Percentiles rank a stretch among this genome's conserved stretches.
Evolutionary conservation across 768 basidiomycete species (phyloP).

Genomic region (Pleurotus citrinopileatus): DNA sequence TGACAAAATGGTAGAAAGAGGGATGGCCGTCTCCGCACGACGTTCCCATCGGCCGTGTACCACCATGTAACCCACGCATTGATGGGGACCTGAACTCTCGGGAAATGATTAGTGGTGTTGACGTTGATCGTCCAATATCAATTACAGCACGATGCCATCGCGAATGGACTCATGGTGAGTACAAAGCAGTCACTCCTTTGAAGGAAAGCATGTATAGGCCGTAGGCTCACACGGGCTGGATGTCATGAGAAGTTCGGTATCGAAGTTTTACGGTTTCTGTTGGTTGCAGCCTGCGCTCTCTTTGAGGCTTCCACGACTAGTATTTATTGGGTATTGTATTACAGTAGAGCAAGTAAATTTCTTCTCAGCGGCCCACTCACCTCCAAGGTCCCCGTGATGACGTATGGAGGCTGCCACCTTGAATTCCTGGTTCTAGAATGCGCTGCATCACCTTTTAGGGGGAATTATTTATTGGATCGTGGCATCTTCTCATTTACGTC

Average conservation of each 20-base stretch:
- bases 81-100: neutral
- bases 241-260: no score
- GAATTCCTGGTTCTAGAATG: neutral
- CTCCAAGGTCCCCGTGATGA: slow-evolving; percentile 8
- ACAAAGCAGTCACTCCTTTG: neutral
- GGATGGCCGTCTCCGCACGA: neutral
- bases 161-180: neutral
- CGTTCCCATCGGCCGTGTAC: neutral
- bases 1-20: neutral
- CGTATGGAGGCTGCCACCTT: neutral
- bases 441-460: neutral
- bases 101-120: neutral
- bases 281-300: no score
- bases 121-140: no score
- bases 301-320: neutral
- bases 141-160: neutral
- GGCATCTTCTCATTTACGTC: slow-evolving; percentile 4
- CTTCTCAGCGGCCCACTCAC: slow-evolving; percentile 1
- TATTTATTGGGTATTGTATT: neutral
- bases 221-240: no score
- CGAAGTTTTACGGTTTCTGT: no score
- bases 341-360: neutral
- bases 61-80: neutral
- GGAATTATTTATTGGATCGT: no score
- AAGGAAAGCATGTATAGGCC: no score